Conservation (phyloP, 116 monocot species). For the Iris pallida region DNA sequence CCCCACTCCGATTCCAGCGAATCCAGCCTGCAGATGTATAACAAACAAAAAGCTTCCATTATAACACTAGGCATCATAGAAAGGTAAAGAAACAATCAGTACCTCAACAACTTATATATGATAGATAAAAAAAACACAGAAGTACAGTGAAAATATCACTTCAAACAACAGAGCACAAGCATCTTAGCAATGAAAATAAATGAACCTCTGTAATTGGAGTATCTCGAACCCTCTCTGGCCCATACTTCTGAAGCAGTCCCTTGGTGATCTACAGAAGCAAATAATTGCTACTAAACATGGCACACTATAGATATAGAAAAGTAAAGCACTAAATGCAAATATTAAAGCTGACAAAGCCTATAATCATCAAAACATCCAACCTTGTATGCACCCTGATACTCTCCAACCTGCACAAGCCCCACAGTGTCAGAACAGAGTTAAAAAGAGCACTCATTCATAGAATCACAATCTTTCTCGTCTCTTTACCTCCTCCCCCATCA, state of each 20-base stretch:
- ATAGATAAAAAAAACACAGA: no score
- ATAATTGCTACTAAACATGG: not conserved
- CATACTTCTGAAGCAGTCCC: constrained; percentile 88
- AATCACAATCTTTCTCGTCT: not conserved
- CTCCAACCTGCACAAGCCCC: constrained; percentile 69
- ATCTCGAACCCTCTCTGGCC: constrained; percentile 89
- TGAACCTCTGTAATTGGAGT: constrained; percentile 95
- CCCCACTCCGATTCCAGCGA: constrained; percentile 79
- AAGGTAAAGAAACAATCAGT: no score
- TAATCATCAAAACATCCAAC: constrained; percentile 25
- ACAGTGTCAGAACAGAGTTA: not conserved
- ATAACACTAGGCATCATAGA: not conserved
- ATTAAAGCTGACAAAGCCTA: not conserved
- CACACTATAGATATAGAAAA: constrained; percentile 2
- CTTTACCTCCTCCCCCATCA: constrained; percentile 98
- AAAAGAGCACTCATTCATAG: not conserved
- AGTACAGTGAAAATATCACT: no score
- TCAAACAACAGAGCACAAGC: no score
- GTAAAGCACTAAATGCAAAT: not conserved
- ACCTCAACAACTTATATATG: no score
- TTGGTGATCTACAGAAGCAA: constrained; percentile 65
- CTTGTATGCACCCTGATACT: constrained; percentile 99
- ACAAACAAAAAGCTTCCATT: not conserved
- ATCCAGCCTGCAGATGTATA: constrained; percentile 60
- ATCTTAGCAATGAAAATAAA: not conserved